Evolutionary conservation across 208 protist species (phyloP), one percentile per base, ranked within the genome.

Genomic region (Crithidia mellificae): DNA sequence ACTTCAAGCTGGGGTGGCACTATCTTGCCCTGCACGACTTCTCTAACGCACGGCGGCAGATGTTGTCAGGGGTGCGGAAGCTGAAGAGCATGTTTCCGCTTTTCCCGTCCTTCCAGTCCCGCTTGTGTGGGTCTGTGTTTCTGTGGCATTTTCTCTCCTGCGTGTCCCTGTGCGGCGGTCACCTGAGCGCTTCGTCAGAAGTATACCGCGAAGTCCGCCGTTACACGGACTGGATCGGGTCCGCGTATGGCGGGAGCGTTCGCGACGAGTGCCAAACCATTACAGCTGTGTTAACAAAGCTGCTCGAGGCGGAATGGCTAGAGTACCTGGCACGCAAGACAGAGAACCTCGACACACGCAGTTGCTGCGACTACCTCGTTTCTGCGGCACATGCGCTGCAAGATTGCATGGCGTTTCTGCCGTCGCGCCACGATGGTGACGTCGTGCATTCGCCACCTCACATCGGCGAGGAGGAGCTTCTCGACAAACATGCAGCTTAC

Each of bases 1-100:
- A 70, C 63, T 92, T 89, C 58, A 78, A 89, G 54, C 61, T 78
- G n/a, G 87, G 70, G 6, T 89, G 87, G 83, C 83, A 92, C 53
- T 81, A 66, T 41, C 72, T 92, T 38, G 72, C 85, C 51, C 30
- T 87, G 55, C 68, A 73, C 29, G 72, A 92, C 53, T 63, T 74
- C 32, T 62, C 73, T 11, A 65, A 75, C 24, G 78, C 77, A 24
- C 70, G 66, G 50, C 50, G 67, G 14, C 59, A 72, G 53, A 84
- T 92, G 79, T 50, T 76, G 50, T 75, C 64, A 5, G 77, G 72
- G 0, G 74, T 81, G 59, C 74, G 51, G 11, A 73, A 56, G 29
- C 58, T 83, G 12, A 71, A 77, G 20, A 56, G 44, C 15, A 59
- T 81, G 49, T 74, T 74, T 51, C 61, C 74, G 7, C 53, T 71